phyloP scores from a whole-genome alignment of 2,329 filamentous ascomycete species.

The Saccharata proteae region DNA sequence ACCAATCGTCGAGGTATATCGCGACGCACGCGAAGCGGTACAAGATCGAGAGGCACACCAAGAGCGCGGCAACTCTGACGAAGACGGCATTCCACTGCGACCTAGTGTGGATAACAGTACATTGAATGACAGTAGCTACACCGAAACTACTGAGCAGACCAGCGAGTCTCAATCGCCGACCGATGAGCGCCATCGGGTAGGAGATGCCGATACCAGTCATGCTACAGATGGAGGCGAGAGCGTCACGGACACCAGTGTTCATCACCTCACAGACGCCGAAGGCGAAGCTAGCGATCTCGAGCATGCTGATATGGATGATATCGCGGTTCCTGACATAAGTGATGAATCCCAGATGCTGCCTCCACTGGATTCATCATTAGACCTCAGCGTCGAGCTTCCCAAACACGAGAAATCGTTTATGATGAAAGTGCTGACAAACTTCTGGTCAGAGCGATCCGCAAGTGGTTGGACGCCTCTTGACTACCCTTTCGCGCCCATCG shows the following conservation, averaged over 20 bases:
- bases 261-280: constrained; percentile 40
- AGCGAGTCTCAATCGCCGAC: constrained; percentile 23
- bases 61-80: too few species aligned
- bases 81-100: constrained; percentile 36
- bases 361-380: constrained; percentile 42
- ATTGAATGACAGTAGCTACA: constrained; percentile 22
- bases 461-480: constrained; percentile 89
- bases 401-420: constrained; percentile 89
- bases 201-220: constrained; percentile 2
- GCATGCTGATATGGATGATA: constrained; percentile 54
- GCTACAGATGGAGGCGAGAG: constrained; percentile 12
- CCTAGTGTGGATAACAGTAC: constrained; percentile 27
- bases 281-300: constrained; percentile 56
- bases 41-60: constrained; percentile 62
- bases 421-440: constrained; percentile 91
- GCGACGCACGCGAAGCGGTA: constrained; percentile 85
- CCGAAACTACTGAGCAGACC: constrained; percentile 20
- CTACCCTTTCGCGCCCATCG: constrained; percentile 68
- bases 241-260: constrained; percentile 17
- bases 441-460: constrained; percentile 95
- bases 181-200: constrained; percentile 16
- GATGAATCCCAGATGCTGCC: constrained; percentile 40
- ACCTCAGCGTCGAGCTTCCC: constrained; percentile 61
- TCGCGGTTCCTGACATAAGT: constrained; percentile 48
- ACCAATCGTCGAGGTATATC: constrained; percentile 91